Evolutionary conservation across 2,329 filamentous ascomycete species (phyloP).

Genomic region (Graphilbum ipis-grandicollis): DNA sequence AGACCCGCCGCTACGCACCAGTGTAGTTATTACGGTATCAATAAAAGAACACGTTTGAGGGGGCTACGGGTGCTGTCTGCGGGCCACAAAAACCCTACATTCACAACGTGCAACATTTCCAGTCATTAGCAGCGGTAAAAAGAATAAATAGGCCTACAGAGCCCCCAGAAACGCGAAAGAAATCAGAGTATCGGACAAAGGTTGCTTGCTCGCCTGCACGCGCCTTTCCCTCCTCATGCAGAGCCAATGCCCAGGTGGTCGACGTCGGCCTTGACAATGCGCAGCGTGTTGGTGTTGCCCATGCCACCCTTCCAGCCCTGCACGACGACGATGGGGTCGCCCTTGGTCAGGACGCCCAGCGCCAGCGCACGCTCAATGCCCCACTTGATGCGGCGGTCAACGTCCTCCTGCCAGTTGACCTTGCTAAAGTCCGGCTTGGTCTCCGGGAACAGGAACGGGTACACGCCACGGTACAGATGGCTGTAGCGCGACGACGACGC

Average conservation of each 20-base stretch:
- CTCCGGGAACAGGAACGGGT: slow-evolving; percentile 90
- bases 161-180: too few relatives aligned
- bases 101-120: too few relatives aligned
- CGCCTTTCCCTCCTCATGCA: background rate
- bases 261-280: slow-evolving; percentile 43
- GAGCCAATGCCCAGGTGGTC: slow-evolving; percentile 38
- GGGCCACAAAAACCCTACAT: too few relatives aligned
- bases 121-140: too few relatives aligned
- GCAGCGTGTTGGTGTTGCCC: slow-evolving; percentile 76
- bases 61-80: too few relatives aligned
- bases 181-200: too few relatives aligned
- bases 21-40: too few relatives aligned
- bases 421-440: slow-evolving; percentile 85
- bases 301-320: slow-evolving; percentile 86
- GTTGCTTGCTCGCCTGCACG: too few relatives aligned
- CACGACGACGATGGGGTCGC: slow-evolving; percentile 64
- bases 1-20: slow-evolving; percentile 24
- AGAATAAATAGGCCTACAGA: too few relatives aligned
- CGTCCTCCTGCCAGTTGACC: slow-evolving; percentile 96
- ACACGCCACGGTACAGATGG: slow-evolving; percentile 94
- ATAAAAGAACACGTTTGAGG: too few relatives aligned
- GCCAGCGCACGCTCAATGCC: slow-evolving; percentile 74
- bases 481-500: slow-evolving; percentile 70
- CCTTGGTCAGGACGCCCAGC: slow-evolving; percentile 56
- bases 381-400: slow-evolving; percentile 95